A percentile compares a stretch with the other conserved stretches of the same genome.
Conservation (phyloP, 2,329 filamentous ascomycete genomes). For the Sarocladiaceae sp. region DNA sequence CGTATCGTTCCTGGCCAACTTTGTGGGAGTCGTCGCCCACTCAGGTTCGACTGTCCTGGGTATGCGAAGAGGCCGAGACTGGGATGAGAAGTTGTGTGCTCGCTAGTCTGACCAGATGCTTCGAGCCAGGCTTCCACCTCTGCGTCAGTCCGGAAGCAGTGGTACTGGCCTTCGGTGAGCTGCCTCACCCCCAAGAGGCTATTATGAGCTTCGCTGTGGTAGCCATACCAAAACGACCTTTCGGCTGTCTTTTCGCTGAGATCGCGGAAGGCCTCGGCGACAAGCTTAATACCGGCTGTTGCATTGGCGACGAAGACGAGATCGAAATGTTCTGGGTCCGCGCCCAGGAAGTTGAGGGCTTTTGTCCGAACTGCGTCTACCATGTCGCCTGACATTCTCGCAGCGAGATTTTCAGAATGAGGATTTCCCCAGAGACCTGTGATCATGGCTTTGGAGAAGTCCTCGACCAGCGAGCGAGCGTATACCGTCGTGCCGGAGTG, state of each 20-base stretch:
- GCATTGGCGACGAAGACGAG: constrained; percentile 57
- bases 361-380: constrained; percentile 50
- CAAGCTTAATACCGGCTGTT: constrained; percentile 56
- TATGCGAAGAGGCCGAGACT: constrained; percentile 49
- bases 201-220: constrained; percentile 56
- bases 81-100: constrained; percentile 13
- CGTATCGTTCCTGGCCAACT: constrained; percentile 42
- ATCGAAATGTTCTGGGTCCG: constrained; percentile 52
- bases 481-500: constrained; percentile 54
- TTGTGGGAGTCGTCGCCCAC: constrained; percentile 54
- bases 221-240: constrained; percentile 49
- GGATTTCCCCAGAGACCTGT: constrained; percentile 60
- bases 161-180: constrained; percentile 43
- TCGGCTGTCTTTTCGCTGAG: constrained; percentile 39
- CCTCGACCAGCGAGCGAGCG: constrained; percentile 49
- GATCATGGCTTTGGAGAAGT: constrained; percentile 49
- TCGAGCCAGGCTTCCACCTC: constrained; percentile 40
- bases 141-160: constrained; percentile 56
- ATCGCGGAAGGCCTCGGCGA: constrained; percentile 51
- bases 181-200: constrained; percentile 65
- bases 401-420: constrained; percentile 57
- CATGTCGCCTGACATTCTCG: constrained; percentile 48
- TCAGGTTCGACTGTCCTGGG: constrained; percentile 66
- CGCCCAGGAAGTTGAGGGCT: constrained; percentile 51
- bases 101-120: constrained; percentile 13